These are phyloP conservation scores for Kwoniella pini DNA, from an alignment of 768 basidiomycete species.

Conservation along the genomic window DNA sequence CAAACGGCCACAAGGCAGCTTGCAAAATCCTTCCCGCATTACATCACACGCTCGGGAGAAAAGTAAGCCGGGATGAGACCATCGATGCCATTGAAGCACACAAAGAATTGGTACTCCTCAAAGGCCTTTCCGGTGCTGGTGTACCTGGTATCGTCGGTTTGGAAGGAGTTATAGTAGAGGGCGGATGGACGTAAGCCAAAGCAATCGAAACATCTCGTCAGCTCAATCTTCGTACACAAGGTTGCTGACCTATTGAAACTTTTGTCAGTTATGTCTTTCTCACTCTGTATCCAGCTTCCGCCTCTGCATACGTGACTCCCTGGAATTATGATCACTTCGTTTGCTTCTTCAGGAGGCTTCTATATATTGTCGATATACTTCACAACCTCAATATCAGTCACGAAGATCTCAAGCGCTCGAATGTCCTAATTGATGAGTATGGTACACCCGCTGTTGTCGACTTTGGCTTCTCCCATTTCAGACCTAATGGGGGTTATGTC, in stretches of 20 bases:
- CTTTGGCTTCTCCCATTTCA: conserved; percentile 52
- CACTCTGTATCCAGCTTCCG: conserved; percentile 32
- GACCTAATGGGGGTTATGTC: conserved; percentile 26
- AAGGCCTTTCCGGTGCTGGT: conserved; percentile 41
- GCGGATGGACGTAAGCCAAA: conserved; percentile 51
- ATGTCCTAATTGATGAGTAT: conserved; percentile 56
- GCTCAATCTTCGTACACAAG: not conserved
- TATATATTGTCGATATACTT: conserved; percentile 36
- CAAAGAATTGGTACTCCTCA: conserved; percentile 51
- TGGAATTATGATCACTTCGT: conserved; percentile 22
- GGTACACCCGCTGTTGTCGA: conserved; percentile 44
- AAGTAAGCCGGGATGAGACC: conserved; percentile 39
- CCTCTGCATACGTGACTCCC: conserved; percentile 20
- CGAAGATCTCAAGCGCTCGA: conserved; percentile 58
- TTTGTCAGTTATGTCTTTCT: conserved; percentile 48
- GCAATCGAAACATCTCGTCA: not conserved
- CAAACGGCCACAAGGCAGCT: conserved; percentile 40
- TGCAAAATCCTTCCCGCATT: conserved; percentile 54
- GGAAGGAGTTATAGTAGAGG: conserved; percentile 48
- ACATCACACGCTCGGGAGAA: conserved; percentile 17
- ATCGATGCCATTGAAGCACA: conserved; percentile 51
- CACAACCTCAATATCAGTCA: conserved; percentile 58
- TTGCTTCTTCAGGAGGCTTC: conserved; percentile 46
- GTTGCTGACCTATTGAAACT: not conserved
- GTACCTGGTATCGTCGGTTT: conserved; percentile 46